These are phyloP conservation scores for Sicyos baderoa DNA, from an alignment of 306 rosid genomes.

Conservation along the genomic window DNA sequence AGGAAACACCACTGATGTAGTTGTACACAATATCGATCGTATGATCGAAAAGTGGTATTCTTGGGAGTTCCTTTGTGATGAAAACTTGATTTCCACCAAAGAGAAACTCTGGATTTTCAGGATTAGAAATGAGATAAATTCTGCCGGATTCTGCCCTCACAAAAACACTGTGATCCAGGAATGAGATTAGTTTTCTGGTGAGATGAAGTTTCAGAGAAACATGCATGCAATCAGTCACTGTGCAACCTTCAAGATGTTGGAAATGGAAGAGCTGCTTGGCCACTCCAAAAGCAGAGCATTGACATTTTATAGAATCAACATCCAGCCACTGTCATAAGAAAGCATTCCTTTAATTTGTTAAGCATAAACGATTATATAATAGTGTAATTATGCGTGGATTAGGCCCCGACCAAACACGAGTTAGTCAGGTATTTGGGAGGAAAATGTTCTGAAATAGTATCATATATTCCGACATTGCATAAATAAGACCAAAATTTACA, in stretches of 20 bases:
- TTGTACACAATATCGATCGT: constrained; percentile 70
- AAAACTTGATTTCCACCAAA: constrained; percentile 66
- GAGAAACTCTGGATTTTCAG: constrained; percentile 76
- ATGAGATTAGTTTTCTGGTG: constrained; percentile 19
- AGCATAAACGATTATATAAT: neutral
- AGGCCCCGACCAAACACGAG: neutral
- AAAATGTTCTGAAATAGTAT: neutral
- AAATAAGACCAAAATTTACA: neutral
- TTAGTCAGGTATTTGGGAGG: neutral
- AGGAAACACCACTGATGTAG: constrained; percentile 48
- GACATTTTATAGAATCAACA: neutral
- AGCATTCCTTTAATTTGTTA: neutral
- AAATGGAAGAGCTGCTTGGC: neutral
- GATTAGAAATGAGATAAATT: constrained; percentile 41
- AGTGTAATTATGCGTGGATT: neutral
- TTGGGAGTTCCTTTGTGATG: constrained; percentile 84
- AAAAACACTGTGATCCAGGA: constrained; percentile 24
- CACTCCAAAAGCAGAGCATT: neutral
- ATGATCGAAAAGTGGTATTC: constrained; percentile 87
- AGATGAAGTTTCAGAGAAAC: no score
- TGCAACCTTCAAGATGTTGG: neutral
- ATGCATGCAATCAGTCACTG: neutral
- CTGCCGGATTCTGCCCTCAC: constrained; percentile 52
- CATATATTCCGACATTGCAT: neutral
- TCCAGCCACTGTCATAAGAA: neutral